phyloP scores from a whole-genome alignment of 768 basidiomycete species.

The Rhodotorula graminis region DNA sequence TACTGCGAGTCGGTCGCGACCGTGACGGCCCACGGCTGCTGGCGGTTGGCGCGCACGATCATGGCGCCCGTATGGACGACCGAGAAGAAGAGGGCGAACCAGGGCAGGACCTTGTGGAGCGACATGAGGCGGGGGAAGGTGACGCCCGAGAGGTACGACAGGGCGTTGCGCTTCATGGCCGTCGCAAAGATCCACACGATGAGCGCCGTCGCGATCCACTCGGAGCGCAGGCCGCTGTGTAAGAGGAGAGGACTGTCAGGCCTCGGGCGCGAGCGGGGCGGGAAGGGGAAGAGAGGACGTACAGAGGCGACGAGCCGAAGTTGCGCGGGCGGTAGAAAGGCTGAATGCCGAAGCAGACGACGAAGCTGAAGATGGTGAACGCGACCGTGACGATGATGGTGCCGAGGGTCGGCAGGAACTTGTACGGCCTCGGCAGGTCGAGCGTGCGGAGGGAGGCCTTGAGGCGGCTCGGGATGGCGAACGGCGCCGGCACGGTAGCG shows the following conservation, averaged over 20 bases:
- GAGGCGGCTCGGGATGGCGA: not conserved
- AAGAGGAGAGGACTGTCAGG: not conserved
- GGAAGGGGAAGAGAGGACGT: not conserved
- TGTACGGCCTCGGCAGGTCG: not conserved
- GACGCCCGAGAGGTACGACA: slow-evolving; percentile 45
- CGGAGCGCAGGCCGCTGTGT: slow-evolving; percentile 37
- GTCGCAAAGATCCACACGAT: slow-evolving; percentile 50
- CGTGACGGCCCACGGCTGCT: not conserved
- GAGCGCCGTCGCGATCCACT: slow-evolving; percentile 49
- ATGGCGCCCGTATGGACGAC: slow-evolving; percentile 7
- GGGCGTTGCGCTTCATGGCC: slow-evolving; percentile 48
- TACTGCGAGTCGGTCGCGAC: not conserved
- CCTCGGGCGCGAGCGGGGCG: no score
- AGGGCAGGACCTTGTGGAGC: slow-evolving; percentile 1
- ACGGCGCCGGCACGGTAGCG: not conserved
- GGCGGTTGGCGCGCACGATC: not conserved
- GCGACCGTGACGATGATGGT: not conserved
- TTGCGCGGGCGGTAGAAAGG: slow-evolving; percentile 14
- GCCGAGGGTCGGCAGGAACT: not conserved
- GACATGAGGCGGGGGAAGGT: not conserved
- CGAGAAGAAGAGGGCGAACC: slow-evolving; percentile 6
- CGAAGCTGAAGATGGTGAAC: not conserved
- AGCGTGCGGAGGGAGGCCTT: not conserved
- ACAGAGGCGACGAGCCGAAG: slow-evolving; percentile 5
- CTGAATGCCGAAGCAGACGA: not conserved